A percentile compares a stretch with the other conserved stretches of the same genome.
These are phyloP conservation scores for Penicillium cosmopolitanum DNA, from an alignment of 495 filamentous ascomycete genomes.

Conservation along the genomic window DNA sequence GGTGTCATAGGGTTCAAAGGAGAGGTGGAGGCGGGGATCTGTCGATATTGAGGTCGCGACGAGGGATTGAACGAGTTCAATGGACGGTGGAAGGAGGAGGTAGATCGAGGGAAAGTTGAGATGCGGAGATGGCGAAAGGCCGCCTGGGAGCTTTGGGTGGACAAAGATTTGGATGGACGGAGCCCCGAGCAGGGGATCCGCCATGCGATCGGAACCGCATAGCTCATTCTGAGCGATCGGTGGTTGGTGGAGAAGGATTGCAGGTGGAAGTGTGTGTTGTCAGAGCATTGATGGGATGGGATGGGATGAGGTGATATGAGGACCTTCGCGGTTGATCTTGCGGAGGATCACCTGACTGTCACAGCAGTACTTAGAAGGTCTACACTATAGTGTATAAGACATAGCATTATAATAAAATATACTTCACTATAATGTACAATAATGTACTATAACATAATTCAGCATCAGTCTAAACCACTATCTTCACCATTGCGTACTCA, in stretches of 20 bases:
- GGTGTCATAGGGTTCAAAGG: not conserved
- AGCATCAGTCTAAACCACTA: too few species aligned
- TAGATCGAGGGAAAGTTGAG: constrained; percentile 24
- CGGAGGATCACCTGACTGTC: not conserved
- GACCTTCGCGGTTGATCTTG: not conserved
- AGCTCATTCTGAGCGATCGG: constrained; percentile 48
- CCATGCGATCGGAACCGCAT: constrained; percentile 51
- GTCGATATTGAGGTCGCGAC: constrained; percentile 1
- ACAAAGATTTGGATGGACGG: constrained; percentile 33
- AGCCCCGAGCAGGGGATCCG: constrained; percentile 48
- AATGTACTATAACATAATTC: too few species aligned
- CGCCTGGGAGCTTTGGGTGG: constrained; percentile 20
- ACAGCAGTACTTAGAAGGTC: not conserved
- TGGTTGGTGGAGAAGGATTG: constrained; percentile 5
- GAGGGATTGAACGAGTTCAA: constrained; percentile 15
- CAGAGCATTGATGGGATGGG: not conserved
- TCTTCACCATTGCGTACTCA: too few species aligned
- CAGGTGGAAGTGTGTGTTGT: too few species aligned
- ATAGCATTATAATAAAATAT: too few species aligned
- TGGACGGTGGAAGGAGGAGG: constrained; percentile 22
- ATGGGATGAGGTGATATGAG: not conserved
- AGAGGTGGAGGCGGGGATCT: not conserved
- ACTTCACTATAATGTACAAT: too few species aligned
- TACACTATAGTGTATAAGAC: too few species aligned
- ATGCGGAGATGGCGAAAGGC: constrained; percentile 26